Base-by-base conservation (phyloP, 2,329 filamentous ascomycete species). In the Kalmusia sp. region DNA sequence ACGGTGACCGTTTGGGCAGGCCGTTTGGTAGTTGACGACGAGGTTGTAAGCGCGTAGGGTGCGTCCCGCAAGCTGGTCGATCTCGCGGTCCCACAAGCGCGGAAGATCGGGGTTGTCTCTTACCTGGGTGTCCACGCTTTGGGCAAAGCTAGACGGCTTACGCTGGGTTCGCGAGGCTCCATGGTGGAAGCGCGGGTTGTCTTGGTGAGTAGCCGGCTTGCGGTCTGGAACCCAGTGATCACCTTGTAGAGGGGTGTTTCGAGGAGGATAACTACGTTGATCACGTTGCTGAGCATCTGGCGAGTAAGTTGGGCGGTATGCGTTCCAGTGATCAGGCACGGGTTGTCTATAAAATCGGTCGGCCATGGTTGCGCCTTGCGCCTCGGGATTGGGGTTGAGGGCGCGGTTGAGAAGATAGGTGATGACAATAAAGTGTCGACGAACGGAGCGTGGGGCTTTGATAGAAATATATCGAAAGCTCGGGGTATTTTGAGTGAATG, bases 1-100 rank as follows among this genome's bases (percentile, higher is more conserved):
- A 45, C 64, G 59, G 41, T 40, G 45, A 3, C 64, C 64, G n/a
- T 48, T 57, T 22, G 47, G 27, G 1, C 51, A 58, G 15, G 63
- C 56, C 19, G 54, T 53, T 6, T 49, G 15, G 41, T 65, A 65
- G 33, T 54, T 46, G 30, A 60, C 33, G 14, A 67, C 51, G 8
- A 68, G 52, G n/a, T 61, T 54, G 44, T 61, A 63, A 37, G 60
- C 62, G 33, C 56, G 56, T 4, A 54, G 6, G 2, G 62, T 65
- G 33, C 59, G 61, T 15, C 45, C 21, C 3, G 61, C 55, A 12
- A 65, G 54, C 4, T 34, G 15, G n/a, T 61, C 54, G 8, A 60
- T 46, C 1, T 43, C 34, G 5, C 45, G 25, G 17, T 51, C 31
- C 53, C 60, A 61, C 28, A 56, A 41, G 7, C 53, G 51, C 1